Base-by-base conservation (phyloP, 192 early-diverging fungal genomes). In the Podochytrium sp. region DNA sequence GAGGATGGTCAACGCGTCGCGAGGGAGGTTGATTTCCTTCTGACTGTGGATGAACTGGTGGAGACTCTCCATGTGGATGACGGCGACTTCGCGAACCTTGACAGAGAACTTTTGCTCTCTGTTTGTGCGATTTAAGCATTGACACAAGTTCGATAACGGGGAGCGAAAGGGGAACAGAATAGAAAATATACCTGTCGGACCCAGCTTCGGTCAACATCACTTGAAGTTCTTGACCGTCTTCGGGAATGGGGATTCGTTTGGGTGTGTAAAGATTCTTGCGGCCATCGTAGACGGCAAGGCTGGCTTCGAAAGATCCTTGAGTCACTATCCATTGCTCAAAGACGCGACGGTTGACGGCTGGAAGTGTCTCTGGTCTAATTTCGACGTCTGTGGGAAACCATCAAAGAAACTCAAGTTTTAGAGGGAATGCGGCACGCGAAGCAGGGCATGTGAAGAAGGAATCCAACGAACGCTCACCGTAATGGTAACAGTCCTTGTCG, bases 241-340 rank as follows among this genome's bases (percentile, higher is more conserved):
- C 66, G 25, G 7, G 30, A 18, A 69, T 55, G 7, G 66, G 52
- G n/a, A 75, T 58, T 33, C n/a, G 1, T 2, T 59, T 55, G 5
- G 74, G 74, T 4, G 64, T 53, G 53, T 75, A 75, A 16, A 75
- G n/a, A 34, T 75, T 75, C 57, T 75, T 75, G 33, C 74, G 30
- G 4, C 74, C 74, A 35, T 75, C 74, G 64, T 63, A 75, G 29
- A 65, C 62, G 7, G 64, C 62, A 10, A 68, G 6, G 5, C 58
- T 27, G 20, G 74, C 51, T 20, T 35, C 33, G 7, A 10, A 18
- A 1, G 70, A 72, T 32, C 35, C 65, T n/a, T 63, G 64, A 7
- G 35, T 42, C 25, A 29, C 41, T 23, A 55, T 67, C 74, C 74
- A 75, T 3, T 47, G 2, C n/a, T 75, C 64, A 65, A 75, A 66